phyloP scores from a whole-genome alignment of 352 stramenopile genomes.

The Globisporangium paroecandrum region DNA sequence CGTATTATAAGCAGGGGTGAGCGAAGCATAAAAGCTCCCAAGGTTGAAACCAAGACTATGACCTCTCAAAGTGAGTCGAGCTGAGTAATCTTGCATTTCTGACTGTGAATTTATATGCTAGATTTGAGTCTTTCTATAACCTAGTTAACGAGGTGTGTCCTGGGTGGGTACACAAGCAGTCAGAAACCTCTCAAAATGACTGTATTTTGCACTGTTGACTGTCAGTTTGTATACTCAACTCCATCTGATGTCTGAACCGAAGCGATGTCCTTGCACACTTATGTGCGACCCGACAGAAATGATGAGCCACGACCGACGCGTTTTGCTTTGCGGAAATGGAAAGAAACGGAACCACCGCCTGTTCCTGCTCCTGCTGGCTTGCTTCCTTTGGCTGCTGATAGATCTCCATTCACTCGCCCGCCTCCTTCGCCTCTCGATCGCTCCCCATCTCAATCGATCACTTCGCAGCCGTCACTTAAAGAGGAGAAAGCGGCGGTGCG shows the following conservation, averaged over 20 bases:
- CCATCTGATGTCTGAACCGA: neutral
- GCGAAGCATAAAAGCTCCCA: too few relatives aligned
- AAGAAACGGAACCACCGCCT: neutral
- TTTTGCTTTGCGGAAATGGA: neutral
- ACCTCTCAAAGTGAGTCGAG: neutral
- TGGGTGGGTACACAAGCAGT: neutral
- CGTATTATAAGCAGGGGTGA: too few relatives aligned
- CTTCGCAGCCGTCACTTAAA: neutral
- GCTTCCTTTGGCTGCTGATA: neutral
- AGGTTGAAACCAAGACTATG: too few relatives aligned
- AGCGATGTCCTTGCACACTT: neutral
- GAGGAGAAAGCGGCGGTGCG: neutral
- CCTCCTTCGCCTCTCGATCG: neutral
- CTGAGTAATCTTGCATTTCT: neutral
- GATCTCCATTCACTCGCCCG: neutral
- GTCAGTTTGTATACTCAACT: neutral
- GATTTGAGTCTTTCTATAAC: neutral
- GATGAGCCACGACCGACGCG: neutral
- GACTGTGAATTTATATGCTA: neutral
- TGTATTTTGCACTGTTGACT: too few relatives aligned
- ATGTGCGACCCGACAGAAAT: too few relatives aligned
- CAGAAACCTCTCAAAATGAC: neutral
- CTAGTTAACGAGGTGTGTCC: neutral
- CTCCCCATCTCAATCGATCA: neutral
- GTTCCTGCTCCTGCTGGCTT: neutral